Evolutionary conservation across 1,284 basidiomycete genomes (phyloP), one percentile per base, ranked within the genome.

Genomic region (Ustanciosporium gigantosporum): DNA sequence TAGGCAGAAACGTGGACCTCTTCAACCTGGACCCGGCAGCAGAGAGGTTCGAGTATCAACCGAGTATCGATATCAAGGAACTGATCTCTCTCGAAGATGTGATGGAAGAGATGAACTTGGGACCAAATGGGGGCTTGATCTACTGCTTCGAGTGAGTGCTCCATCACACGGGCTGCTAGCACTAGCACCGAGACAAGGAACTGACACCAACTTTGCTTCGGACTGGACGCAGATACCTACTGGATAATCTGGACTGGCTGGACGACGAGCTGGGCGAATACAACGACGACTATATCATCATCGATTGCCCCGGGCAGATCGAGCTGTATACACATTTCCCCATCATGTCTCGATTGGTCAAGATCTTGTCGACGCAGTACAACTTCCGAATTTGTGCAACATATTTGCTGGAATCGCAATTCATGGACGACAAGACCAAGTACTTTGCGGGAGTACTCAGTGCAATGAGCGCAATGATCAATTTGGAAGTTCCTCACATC

Each of bases 391-490:
- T 77, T n/a, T 75, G 71, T 35, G 73, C 75, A 13, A 66, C 65
- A 2, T 99, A 98, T 79, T 84, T 99, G 38, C 85, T 99, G 62
- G 95, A 99, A 78, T 92, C 90, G 1, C 95, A 99, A 71, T 76
- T 76, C 27, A 72, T 76, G 51, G 73, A 76, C 50, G 95, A 98
- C 81, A 88, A 89, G 72, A 89, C 92, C 77, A 99, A 99, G 76
- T 99, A 93, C 80, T 99, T 99, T 72, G 91, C 92, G 48, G 95
- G 95, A n/a, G 93, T 97, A 1, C 82, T 98, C 48, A 90, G 89
- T 43, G 95, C 95, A 19, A 97, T 98, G 92, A 93, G 90, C 36
- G 91, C 93, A 36, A 99, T 99, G 95, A 89, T 98, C 44, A 92
- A 93, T 67, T 84, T 99, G 22, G 94, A 97, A 73, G 86, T 96